Evolutionary conservation across 257 asterid genomes (phyloP).

Genomic region (Solanum pimpinellifolium): DNA sequence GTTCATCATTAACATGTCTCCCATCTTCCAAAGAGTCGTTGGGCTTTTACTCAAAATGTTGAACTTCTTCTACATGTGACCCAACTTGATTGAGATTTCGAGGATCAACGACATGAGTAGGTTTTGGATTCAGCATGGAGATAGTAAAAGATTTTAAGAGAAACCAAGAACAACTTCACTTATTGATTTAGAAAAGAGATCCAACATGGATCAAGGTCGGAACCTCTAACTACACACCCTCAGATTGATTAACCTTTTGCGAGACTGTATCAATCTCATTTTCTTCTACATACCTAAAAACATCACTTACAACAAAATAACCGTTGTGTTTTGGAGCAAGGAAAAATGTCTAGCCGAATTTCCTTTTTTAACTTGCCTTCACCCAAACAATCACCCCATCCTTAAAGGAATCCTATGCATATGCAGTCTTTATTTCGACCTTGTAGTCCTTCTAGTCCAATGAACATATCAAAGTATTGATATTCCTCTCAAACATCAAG

Average conservation of each 20-base stretch:
- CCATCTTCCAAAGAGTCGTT: slow-evolving; percentile 33
- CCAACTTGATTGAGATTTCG: slow-evolving; percentile 23
- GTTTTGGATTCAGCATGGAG: slow-evolving; percentile 38
- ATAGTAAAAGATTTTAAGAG: neutral
- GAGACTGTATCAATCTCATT: slow-evolving; percentile 24
- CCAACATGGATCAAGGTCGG: slow-evolving; percentile 49
- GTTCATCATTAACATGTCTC: slow-evolving; percentile 24
- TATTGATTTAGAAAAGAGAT: neutral
- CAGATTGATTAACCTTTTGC: slow-evolving; percentile 18
- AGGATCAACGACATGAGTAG: slow-evolving; percentile 33
- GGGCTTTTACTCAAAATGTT: slow-evolving; percentile 24
- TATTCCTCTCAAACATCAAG: no score
- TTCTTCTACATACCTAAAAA: slow-evolving; percentile 55
- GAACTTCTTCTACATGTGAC: slow-evolving; percentile 32
- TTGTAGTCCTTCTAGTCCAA: no score
- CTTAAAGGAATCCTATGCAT: no score
- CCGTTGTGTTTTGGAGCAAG: no score
- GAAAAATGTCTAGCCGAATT: no score
- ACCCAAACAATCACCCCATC: no score
- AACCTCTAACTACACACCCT: slow-evolving; percentile 18
- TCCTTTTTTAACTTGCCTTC: no score
- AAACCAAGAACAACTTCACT: neutral
- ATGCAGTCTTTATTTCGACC: no score
- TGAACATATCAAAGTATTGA: no score
- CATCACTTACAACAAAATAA: no score